Evolutionary conservation across 2,329 filamentous ascomycete species (phyloP), one percentile per base, ranked within the genome.

Genomic region (Aurifilum marmelostoma): DNA sequence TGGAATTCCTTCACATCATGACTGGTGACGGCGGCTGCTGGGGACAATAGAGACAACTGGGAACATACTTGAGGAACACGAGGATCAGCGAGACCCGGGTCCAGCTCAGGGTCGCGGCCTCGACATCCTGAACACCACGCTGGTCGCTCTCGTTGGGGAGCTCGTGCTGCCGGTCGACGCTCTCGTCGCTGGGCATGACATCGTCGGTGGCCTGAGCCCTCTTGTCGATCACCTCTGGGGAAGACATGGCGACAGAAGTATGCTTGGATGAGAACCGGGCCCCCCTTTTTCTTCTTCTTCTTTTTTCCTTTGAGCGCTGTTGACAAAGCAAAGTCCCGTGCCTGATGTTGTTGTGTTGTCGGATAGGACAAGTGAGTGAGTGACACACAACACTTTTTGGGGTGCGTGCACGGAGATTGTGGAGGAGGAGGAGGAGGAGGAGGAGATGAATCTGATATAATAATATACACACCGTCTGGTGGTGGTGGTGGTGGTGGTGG

Each of bases 61-160:
- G n/a, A 37, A 75, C 77, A 41, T 73, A 81, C 79, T 76, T 72
- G 47, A 75, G 50, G 56, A 82, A 78, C 9, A 75, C 71, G n/a
- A 70, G 64, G 34, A 72, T 56, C 62, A 75, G 63, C 1, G 72
- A 72, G 2, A 63, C 66, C 65, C 67, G 73, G 5, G 70, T 63
- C 74, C 74, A 75, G 24, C 69, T 72, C 41, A 75, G 62, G 2
- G 74, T 73, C 27, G 73, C 69, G 34, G 74, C 74, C 67, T 75
- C 72, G 7, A 74, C 71, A 58, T 73, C 60, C 29, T 72, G 74
- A 5, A 75, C 71, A 68, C 74, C 74, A 41, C 69, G 71, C 29
- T 75, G 73, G 11, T 70, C 69, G 16, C 72, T 65, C 12, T 72
- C 65, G 1, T 69, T 67, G 16, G 69, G 63, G 1, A 71, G 2